Evolutionary conservation across 2,329 filamentous ascomycete species (phyloP).

Genomic region (Trichoderma asperellum): DNA sequence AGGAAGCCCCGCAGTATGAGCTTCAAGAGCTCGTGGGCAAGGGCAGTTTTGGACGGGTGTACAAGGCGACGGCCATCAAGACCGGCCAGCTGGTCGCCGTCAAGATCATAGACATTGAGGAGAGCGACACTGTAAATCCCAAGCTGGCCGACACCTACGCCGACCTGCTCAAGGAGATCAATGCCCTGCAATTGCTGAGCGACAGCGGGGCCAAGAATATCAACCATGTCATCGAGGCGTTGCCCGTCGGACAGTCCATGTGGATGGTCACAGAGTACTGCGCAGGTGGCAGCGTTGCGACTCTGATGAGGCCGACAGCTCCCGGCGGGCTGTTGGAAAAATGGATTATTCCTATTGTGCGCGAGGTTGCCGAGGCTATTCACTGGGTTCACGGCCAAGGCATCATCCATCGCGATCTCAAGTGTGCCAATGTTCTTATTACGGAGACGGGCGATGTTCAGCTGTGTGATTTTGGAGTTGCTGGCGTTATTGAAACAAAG

Average conservation of each 20-base stretch:
- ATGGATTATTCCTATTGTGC: slow-evolving; percentile 69
- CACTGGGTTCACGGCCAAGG: slow-evolving; percentile 70
- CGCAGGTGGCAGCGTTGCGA: slow-evolving; percentile 80
- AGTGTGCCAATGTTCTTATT: slow-evolving; percentile 79
- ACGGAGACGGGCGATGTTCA: slow-evolving; percentile 77
- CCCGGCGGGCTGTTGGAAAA: slow-evolving; percentile 70
- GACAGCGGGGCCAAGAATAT: slow-evolving; percentile 77
- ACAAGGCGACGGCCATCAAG: slow-evolving; percentile 60
- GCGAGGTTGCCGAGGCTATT: slow-evolving; percentile 68
- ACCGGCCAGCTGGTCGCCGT: slow-evolving; percentile 66
- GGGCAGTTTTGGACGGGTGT: slow-evolving; percentile 74
- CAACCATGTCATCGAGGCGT: slow-evolving; percentile 78
- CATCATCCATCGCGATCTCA: slow-evolving; percentile 73
- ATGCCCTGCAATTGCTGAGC: slow-evolving; percentile 71
- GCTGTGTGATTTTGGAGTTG: slow-evolving; percentile 83
- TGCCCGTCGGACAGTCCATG: slow-evolving; percentile 76
- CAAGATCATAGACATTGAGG: slow-evolving; percentile 85
- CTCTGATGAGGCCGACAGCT: slow-evolving; percentile 68
- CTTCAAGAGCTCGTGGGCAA: slow-evolving; percentile 75
- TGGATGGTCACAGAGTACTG: slow-evolving; percentile 91
- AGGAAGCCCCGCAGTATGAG: slow-evolving; percentile 66
- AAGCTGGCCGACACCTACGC: slow-evolving; percentile 69
- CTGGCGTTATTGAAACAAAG: slow-evolving; percentile 75
- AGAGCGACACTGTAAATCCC: slow-evolving; percentile 69
- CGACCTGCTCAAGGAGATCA: slow-evolving; percentile 71